Evolutionary conservation across 2,329 filamentous ascomycete species (phyloP).

Genomic region (Aspergillus oerlinghausenensis): DNA sequence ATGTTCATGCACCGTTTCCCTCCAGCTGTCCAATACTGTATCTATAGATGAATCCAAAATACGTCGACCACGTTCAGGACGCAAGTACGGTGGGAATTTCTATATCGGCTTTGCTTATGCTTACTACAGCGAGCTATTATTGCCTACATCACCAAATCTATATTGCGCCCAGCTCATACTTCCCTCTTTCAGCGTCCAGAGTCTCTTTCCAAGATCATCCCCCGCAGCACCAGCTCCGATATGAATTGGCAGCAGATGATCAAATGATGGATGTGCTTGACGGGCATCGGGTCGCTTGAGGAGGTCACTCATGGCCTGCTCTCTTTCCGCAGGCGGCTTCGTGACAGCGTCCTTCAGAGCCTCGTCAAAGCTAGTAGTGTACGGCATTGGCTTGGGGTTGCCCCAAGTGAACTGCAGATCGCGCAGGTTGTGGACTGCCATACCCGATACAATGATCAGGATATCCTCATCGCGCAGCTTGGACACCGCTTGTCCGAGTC

Average conservation of each 20-base stretch:
- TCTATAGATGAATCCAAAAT: slow-evolving; percentile 36
- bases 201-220: slow-evolving; percentile 41
- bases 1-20: slow-evolving; percentile 23
- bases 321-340: slow-evolving; percentile 39
- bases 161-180: slow-evolving; percentile 55
- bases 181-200: slow-evolving; percentile 48
- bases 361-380: slow-evolving; percentile 61
- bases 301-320: slow-evolving; percentile 43
- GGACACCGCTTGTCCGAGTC: slow-evolving; percentile 61
- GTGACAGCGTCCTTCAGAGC: slow-evolving; percentile 62
- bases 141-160: slow-evolving; percentile 42
- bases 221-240: slow-evolving; percentile 55
- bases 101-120: background rate
- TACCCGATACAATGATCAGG: slow-evolving; percentile 66
- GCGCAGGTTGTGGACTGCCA: slow-evolving; percentile 68
- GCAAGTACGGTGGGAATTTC: background rate
- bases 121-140: slow-evolving; percentile 21
- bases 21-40: slow-evolving; percentile 29
- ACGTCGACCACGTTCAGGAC: slow-evolving; percentile 3
- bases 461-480: slow-evolving; percentile 64
- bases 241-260: slow-evolving; percentile 59
- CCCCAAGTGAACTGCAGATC: slow-evolving; percentile 49
- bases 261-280: slow-evolving; percentile 59
- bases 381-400: slow-evolving; percentile 48
- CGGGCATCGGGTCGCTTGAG: slow-evolving; percentile 51